phyloP scores from a whole-genome alignment of 495 filamentous ascomycete genomes.

The Aspergillus sclerotioniger region DNA sequence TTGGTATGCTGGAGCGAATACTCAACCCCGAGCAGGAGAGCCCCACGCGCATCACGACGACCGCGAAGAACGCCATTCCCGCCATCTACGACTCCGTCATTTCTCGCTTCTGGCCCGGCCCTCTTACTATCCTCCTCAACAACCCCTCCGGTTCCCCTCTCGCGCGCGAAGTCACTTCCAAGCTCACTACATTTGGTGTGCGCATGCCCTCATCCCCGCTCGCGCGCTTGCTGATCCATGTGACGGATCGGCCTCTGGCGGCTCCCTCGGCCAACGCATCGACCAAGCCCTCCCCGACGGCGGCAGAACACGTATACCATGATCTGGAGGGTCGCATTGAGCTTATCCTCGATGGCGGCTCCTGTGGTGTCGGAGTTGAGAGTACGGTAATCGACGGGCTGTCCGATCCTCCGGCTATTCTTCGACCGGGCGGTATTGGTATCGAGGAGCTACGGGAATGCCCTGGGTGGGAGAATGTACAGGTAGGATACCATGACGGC shows the following conservation, averaged over 20 bases:
- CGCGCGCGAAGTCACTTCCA: conserved; percentile 84
- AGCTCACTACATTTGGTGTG: conserved; percentile 78
- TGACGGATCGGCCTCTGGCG: conserved; percentile 76
- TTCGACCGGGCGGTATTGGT: conserved; percentile 88
- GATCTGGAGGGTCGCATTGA: conserved; percentile 85
- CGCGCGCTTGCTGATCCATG: conserved; percentile 80
- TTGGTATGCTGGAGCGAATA: conserved; percentile 71
- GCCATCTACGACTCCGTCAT: conserved; percentile 81
- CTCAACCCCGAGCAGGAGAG: conserved; percentile 38
- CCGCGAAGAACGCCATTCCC: conserved; percentile 57
- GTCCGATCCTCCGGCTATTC: conserved; percentile 70
- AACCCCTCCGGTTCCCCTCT: conserved; percentile 67
- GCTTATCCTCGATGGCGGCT: conserved; percentile 84
- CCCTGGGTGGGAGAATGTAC: conserved; percentile 76
- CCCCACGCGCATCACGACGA: conserved; percentile 25
- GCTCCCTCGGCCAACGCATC: conserved; percentile 93
- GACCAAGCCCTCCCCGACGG: conserved; percentile 86
- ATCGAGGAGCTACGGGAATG: conserved; percentile 74
- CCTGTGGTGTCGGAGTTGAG: conserved; percentile 86
- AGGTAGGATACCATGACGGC: conserved; percentile 71
- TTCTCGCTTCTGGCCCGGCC: conserved; percentile 86
- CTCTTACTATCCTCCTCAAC: conserved; percentile 86
- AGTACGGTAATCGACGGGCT: conserved; percentile 96
- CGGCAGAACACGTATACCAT: conserved; percentile 80
- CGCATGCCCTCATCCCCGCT: conserved; percentile 83